Conservation (phyloP, 2,329 filamentous ascomycete species). For the Paracoccidioides lutzii region DNA sequence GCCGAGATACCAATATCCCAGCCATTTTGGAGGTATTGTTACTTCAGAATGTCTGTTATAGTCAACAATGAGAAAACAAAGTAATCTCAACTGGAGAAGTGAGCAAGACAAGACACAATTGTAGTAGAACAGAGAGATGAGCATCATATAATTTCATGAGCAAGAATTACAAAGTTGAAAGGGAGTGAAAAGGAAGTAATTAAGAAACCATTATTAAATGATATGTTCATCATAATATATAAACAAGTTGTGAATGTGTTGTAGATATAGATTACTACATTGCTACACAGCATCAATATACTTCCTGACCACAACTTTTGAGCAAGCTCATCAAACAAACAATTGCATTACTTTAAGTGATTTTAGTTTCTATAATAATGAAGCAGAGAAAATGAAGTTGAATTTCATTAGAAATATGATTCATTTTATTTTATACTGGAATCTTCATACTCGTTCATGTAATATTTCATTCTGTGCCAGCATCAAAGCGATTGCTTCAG, state of each 20-base stretch:
- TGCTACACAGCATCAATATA: no score
- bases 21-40: neutral
- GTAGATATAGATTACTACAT: no score
- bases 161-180: neutral
- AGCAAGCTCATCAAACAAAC: neutral
- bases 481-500: neutral
- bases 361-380: neutral
- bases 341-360: neutral
- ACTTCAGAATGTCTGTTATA: neutral
- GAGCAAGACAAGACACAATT: neutral
- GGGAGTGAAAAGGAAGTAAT: no score
- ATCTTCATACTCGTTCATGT: neutral
- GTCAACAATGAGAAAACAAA: neutral
- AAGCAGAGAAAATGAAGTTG: neutral
- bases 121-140: neutral
- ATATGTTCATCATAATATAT: neutral
- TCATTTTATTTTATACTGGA: neutral
- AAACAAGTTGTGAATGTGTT: neutral
- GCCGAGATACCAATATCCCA: neutral
- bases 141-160: neutral
- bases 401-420: neutral
- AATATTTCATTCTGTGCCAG: neutral
- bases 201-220: neutral
- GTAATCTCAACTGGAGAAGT: neutral
- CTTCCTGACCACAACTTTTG: neutral